Base-by-base conservation (phyloP, 768 basidiomycete species). In the Guyanaporus albipodus region DNA sequence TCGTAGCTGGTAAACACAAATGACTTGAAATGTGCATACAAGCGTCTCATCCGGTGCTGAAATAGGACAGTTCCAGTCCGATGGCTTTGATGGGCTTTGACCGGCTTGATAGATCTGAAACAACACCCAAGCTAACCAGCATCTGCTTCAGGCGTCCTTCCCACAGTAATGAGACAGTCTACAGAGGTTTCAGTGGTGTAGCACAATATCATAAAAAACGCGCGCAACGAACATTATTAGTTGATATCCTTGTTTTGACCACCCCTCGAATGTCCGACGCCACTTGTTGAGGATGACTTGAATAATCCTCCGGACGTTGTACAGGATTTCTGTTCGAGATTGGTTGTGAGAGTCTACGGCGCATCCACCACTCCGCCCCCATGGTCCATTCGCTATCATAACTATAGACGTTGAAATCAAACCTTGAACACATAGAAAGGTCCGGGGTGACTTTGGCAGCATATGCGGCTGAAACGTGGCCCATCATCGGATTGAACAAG, bases 371-470 rank as follows among this genome's bases (percentile, higher is more conserved):
- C 64, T 97, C 94, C 1, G 88, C 86, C 3, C 95, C 95, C 71
- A 97, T 79, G 9, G 90, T 86, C 86, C 93, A 87, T 64, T 97
- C 94, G 66, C 91, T 93, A 56, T 95, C 91, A 66, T 92, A 97
- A 67, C 90, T 93, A 63, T 97, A 96, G 22, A 94, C 80, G 60
- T 98, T 98, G 70, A 97, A 92, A 62, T 97, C 92, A 61, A 94
- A 98, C 18, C 91, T 82, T 1, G 91, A 87, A 40, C 89, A 89
- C 17, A 98, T 64, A 0, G 91, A 82, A 33, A 97, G 79, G 63
- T 95, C 89, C 11, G 78, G 78, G 6, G 89, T 88, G 8, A 91
- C 84, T 42, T 85, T 87, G 3, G 94, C 91, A 0, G 91, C 85
- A 63, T 97, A 97, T 29, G 94, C 91, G 7, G 87, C 77, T 2